Percentiles rank a stretch among this genome's conserved stretches.
Evolutionary conservation across 106 monocot genomes (phyloP).

Genomic region (Xerophyta viscosa): DNA sequence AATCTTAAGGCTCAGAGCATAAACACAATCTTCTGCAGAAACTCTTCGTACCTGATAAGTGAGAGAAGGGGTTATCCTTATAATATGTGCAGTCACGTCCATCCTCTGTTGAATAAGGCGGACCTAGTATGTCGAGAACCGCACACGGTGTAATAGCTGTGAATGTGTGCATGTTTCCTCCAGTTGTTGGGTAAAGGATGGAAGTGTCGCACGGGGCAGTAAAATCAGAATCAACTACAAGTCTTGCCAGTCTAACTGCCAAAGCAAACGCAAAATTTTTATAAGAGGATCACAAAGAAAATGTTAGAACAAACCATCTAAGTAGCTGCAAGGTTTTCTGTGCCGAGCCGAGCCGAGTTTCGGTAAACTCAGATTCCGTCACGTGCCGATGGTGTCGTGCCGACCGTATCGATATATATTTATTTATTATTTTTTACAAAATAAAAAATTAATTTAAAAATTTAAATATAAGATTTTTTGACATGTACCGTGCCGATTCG

Average conservation of each 20-base stretch:
- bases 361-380: no score
- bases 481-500: no score
- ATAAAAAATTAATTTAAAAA: no score
- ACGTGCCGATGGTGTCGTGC: no score
- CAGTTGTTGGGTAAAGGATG: conserved; percentile 56
- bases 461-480: no score
- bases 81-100: conserved; percentile 75
- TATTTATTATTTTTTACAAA: no score
- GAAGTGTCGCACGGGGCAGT: conserved; percentile 55
- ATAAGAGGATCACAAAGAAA: not conserved
- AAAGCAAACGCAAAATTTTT: conserved; percentile 1
- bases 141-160: conserved; percentile 57
- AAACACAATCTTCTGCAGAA: not conserved
- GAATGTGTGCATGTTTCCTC: conserved; percentile 82
- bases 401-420: no score
- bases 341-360: no score
- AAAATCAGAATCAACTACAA: conserved; percentile 49
- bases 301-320: not conserved
- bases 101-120: conserved; percentile 61
- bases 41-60: conserved; percentile 10
- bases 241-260: conserved; percentile 44
- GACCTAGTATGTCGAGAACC: conserved; percentile 66
- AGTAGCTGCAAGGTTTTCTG: no score
- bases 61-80: conserved; percentile 25
- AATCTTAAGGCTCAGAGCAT: no score